phyloP scores from a whole-genome alignment of 1,284 basidiomycete genomes.

The Malassezia obtusa region DNA sequence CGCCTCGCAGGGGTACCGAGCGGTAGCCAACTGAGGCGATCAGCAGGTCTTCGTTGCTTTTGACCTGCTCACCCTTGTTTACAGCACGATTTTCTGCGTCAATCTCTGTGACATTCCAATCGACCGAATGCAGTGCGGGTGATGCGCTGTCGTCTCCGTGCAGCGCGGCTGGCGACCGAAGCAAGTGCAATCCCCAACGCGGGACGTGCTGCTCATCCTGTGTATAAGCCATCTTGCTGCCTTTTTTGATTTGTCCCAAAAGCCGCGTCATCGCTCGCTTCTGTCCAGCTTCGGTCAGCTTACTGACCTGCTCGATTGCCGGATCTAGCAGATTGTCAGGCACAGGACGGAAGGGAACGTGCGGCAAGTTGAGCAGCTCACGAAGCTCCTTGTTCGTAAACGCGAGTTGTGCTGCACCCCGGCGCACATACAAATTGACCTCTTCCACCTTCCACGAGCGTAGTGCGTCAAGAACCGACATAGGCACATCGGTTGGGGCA shows the following conservation, averaged over 20 bases:
- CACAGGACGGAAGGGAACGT: conserved; percentile 57
- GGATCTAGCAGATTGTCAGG: conserved; percentile 44
- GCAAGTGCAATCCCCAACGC: conserved; percentile 36
- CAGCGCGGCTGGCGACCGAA: conserved; percentile 33
- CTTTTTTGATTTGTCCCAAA: conserved; percentile 60
- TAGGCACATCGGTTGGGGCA: conserved; percentile 68
- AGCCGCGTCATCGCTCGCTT: conserved; percentile 52
- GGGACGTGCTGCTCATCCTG: conserved; percentile 10
- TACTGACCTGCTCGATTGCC: conserved; percentile 31
- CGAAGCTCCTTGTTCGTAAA: conserved; percentile 91
- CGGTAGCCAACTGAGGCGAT: conserved; percentile 81
- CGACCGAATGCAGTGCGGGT: conserved; percentile 15
- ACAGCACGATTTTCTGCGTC: conserved; percentile 4
- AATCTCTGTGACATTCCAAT: conserved; percentile 34
- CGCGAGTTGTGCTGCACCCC: conserved; percentile 78
- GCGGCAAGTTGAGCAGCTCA: conserved; percentile 71
- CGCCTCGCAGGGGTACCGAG: conserved; percentile 55
- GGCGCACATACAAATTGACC: conserved; percentile 72
- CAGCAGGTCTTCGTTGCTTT: conserved; percentile 63
- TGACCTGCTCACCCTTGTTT: conserved; percentile 55
- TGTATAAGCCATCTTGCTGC: conserved; percentile 52
- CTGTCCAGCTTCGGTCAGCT: conserved; percentile 22
- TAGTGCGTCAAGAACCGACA: conserved; percentile 63
- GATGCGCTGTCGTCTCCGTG: neutral
- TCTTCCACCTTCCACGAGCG: conserved; percentile 59